Percentiles rank a stretch among this genome's conserved stretches.
Evolutionary conservation across 495 filamentous ascomycete species (phyloP).

Genomic region (Talaromyces ruber): DNA sequence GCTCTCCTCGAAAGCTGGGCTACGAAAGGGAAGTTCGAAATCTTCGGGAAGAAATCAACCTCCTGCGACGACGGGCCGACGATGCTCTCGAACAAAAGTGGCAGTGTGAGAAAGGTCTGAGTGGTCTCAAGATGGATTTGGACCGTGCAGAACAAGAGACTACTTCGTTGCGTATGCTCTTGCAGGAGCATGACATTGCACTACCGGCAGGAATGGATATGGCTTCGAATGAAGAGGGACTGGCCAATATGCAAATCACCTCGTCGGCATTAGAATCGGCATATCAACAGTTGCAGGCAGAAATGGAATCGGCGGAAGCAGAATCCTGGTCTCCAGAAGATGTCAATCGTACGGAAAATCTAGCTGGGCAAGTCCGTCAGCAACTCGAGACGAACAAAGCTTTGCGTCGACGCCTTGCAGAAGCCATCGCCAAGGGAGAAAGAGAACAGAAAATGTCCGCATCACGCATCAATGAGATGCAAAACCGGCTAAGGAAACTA

Average conservation of each 20-base stretch:
- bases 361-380: conserved; percentile 64
- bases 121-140: conserved; percentile 92
- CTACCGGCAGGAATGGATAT: conserved; percentile 38
- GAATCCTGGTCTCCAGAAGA: conserved; percentile 54
- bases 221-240: conserved; percentile 31
- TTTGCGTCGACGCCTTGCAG: conserved; percentile 71
- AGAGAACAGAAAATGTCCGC: conserved; percentile 72
- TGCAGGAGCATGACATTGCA: conserved; percentile 81
- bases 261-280: conserved; percentile 71
- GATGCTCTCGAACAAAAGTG: conserved; percentile 96
- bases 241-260: conserved; percentile 44
- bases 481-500: conserved; percentile 64
- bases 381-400: conserved; percentile 70
- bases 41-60: conserved; percentile 76
- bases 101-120: conserved; percentile 88
- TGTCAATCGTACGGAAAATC: conserved; percentile 65
- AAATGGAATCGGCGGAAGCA: conserved; percentile 61
- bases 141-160: conserved; percentile 95
- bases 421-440: conserved; percentile 81
- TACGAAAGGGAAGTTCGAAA: conserved; percentile 75
- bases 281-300: conserved; percentile 71
- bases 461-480: conserved; percentile 71
- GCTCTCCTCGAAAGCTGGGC: conserved; percentile 61
- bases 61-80: conserved; percentile 79
- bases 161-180: conserved; percentile 61